Base-by-base conservation (phyloP, 441 rosid species). In the Populus tomentosa region DNA sequence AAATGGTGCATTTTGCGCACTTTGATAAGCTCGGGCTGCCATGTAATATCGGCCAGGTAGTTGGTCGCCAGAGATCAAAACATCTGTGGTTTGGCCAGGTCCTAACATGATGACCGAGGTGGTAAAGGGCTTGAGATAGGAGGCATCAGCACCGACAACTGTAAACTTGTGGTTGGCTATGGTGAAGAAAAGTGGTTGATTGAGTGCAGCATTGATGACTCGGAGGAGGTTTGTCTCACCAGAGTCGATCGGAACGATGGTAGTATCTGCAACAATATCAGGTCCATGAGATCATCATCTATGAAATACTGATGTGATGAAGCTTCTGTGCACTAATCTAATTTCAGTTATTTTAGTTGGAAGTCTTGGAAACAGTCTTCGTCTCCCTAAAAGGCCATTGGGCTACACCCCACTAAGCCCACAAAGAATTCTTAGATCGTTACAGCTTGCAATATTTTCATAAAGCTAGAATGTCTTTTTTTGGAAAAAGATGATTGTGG, bases 11-110 rank as follows among this genome's bases (percentile, higher is more conserved):
- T 83, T 91, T 76, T 84, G 91, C 2, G 95, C 94, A 71, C 90
- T 93, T 80, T 88, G 90, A 73, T 94, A 94, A 66, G 98, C 90
- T 23, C 87, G 82, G 0, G 89, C 97, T 0, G 95, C 95, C 77
- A 93, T 85, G 86, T 94, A 94, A 81, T 94, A 94, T 8, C 86
- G 89, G 18, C 87, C 85, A 0, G 97, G 93, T 2, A 75, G 77
- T 78, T 90, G 95, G 84, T 93, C 83, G 0, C 95, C 98, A 1
- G 77, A 78, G 85, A 94, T 84, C 46, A 94, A 77, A 70, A 94
- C 94, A 21, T 94, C 98, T 0, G 97, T 94, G 74, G 98, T 94
- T 78, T 94, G 98, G 18, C 98, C 98, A 0, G 98, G 98, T 67
- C 98, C 98, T 11, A 94, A 56, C 92, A 90, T 81, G 63, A 94